Evolutionary conservation across 2,329 filamentous ascomycete genomes (phyloP).

Genomic region (Aaosphaeria arxii): DNA sequence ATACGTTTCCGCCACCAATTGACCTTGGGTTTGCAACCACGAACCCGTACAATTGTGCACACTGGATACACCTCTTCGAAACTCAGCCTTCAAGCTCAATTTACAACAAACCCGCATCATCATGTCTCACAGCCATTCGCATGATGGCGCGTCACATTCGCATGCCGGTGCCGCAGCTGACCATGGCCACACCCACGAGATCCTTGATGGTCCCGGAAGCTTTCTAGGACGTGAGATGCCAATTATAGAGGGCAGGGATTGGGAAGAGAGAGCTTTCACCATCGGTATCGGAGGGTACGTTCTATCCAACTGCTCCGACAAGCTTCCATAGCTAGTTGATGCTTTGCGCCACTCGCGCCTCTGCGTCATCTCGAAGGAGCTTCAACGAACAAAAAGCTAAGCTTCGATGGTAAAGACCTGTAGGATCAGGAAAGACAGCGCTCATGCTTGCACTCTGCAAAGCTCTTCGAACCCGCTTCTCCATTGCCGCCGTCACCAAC

Average conservation of each 20-base stretch:
- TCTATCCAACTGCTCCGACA: background rate
- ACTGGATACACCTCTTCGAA: too few species aligned
- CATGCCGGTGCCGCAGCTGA: slow-evolving; percentile 53
- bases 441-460: slow-evolving; percentile 93
- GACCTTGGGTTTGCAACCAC: too few species aligned
- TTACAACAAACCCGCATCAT: background rate
- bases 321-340: background rate
- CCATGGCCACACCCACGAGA: slow-evolving; percentile 94
- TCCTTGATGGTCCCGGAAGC: slow-evolving; percentile 89
- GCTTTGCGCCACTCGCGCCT: too few species aligned
- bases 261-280: slow-evolving; percentile 87
- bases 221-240: slow-evolving; percentile 91
- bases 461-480: slow-evolving; percentile 75
- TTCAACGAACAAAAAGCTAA: background rate
- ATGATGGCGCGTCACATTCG: slow-evolving; percentile 46
- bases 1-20: too few species aligned
- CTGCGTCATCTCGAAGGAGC: too few species aligned
- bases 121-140: slow-evolving; percentile 34
- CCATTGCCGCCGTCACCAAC: slow-evolving; percentile 93
- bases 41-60: too few species aligned
- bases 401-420: slow-evolving; percentile 60
- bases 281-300: slow-evolving; percentile 94
- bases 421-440: slow-evolving; percentile 95
- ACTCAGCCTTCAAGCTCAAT: too few species aligned
- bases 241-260: slow-evolving; percentile 82